phyloP scores from a whole-genome alignment of 1,284 basidiomycete genomes.

The Ceratobasidium sp. region DNA sequence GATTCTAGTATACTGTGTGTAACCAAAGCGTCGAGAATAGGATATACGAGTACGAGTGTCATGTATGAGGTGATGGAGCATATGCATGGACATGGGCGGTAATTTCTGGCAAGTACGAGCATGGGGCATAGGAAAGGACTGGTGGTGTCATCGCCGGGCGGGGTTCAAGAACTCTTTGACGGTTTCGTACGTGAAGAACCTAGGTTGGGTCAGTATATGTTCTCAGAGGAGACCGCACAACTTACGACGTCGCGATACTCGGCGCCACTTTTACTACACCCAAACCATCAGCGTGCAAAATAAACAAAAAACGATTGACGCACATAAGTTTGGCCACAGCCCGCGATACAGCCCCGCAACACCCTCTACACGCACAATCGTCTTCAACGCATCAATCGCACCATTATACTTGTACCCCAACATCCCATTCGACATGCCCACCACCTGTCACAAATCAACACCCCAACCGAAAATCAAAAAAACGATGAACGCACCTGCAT shows the following conservation, averaged over 20 bases:
- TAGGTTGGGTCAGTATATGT: neutral
- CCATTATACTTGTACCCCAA: conserved; percentile 79
- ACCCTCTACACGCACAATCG: conserved; percentile 82
- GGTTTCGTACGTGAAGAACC: conserved; percentile 60
- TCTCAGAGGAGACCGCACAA: neutral
- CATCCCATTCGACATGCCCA: conserved; percentile 79
- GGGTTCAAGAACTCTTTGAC: conserved; percentile 55
- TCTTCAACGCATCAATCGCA: conserved; percentile 79
- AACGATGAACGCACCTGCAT: conserved; percentile 72
- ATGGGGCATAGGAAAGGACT: conserved; percentile 49
- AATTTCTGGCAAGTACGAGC: neutral
- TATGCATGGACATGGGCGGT: conserved; percentile 1
- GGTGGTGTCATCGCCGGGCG: conserved; percentile 19
- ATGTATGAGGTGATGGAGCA: neutral
- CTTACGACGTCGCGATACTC: conserved; percentile 84
- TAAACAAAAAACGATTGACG: conserved; percentile 58
- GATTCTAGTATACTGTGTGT: neutral
- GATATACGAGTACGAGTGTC: neutral
- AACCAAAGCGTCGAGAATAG: neutral
- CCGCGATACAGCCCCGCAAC: conserved; percentile 84
- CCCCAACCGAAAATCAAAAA: neutral
- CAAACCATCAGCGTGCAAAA: conserved; percentile 48
- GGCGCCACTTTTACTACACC: conserved; percentile 85
- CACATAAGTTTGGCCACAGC: conserved; percentile 91
- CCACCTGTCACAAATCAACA: conserved; percentile 61